Conservation (phyloP, 768 basidiomycete species). For the Boletus pseudopeckii region DNA sequence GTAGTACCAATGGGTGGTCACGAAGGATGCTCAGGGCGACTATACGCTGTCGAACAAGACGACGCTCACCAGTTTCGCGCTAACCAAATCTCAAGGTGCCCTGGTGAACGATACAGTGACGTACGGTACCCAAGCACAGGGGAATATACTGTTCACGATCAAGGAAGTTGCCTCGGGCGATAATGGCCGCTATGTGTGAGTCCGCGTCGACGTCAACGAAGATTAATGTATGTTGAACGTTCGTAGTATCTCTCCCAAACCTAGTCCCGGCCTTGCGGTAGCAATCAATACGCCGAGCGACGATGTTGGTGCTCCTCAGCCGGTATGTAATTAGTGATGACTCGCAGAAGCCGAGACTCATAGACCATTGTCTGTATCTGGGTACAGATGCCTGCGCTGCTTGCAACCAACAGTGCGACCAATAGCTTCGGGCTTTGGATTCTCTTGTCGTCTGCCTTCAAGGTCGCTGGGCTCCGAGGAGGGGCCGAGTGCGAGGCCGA, state of each 20-base stretch:
- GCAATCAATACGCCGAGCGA: not conserved
- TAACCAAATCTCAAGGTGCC: not conserved
- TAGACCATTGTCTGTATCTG: not conserved
- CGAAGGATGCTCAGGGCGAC: not conserved
- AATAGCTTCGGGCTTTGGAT: conserved; percentile 5
- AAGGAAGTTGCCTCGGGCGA: conserved; percentile 1
- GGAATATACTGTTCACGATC: conserved; percentile 4
- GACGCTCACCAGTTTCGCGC: not conserved
- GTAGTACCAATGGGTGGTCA: conserved; percentile 11
- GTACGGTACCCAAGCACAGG: not conserved
- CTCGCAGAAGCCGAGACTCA: not conserved
- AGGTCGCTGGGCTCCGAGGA: not conserved
- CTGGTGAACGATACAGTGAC: not conserved
- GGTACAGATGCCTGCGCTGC: not conserved
- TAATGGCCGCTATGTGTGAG: conserved; percentile 5
- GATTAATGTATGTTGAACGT: not conserved
- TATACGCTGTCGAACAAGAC: conserved; percentile 6
- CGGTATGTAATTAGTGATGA: not conserved
- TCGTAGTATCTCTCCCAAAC: conserved; percentile 7
- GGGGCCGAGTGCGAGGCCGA: not conserved
- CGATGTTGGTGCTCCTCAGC: not conserved
- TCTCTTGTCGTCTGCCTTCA: not conserved
- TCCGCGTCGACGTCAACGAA: not conserved
- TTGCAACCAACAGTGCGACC: not conserved
- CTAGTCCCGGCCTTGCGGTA: not conserved